Base-by-base conservation (phyloP, 345 rosid species). In the Murraya koenigii region DNA sequence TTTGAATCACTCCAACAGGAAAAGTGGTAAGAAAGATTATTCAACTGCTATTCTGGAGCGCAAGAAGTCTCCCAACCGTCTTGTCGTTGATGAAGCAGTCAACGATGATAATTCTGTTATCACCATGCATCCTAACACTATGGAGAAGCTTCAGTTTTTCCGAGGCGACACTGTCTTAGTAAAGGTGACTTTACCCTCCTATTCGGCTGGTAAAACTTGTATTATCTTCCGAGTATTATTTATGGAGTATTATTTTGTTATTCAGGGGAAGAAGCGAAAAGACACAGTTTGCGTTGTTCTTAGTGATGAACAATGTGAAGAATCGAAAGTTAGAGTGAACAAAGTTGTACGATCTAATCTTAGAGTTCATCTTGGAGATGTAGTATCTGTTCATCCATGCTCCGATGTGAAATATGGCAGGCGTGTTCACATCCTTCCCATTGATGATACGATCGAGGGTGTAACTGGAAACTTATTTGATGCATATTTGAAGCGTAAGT, bases 371-470 rank as follows among this genome's bases (percentile, higher is more conserved):
- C 82, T 81, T 41, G 82, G 82, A 33, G 87, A 81, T 79, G 80
- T 81, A 64, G 82, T 84, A 2, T 84, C 87, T 68, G 80, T 84
- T 7, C 79, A 84, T 76, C 78, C 55, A 26, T 81, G 79, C 23
- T 82, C 84, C 11, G 79, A 81, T 58, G 84, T 84, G 44, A 81
- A 79, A 60, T 81, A 81, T 69, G 87, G 82, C 15, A 78, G 33
- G 71, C 79, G 84, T 2, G 83, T 79, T 68, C 84, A 84, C 61
- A 76, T 81, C 32, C 87, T 81, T 69, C 87, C 87, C 4, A 49
- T 84, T 56, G 87, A 84, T 74, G 87, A 84, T 58, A 79, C 84
- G 23, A 68, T 84, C 7, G 84, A 84, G 78, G 84, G 87, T 7
- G 66, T 84, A 44, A 84, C 87, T 26, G 87, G 87, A 39, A 79